Base-by-base conservation (phyloP, 2,329 filamentous ascomycete species). In the Microdochium bolleyi region DNA sequence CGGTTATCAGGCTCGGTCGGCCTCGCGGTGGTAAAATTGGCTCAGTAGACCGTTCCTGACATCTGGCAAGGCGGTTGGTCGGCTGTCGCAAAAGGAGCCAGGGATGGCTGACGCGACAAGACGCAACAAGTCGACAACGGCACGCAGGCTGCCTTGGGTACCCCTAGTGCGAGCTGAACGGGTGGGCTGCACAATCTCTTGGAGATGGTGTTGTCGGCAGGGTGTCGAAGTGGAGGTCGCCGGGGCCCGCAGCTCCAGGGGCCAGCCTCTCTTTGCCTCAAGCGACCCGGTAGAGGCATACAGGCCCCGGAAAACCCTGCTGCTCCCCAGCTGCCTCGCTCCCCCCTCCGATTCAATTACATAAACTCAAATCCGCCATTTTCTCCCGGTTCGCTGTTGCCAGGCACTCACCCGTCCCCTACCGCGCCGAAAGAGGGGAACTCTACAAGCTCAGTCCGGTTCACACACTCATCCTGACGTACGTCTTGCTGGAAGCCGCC, bases 331-430 rank as follows among this genome's bases (percentile, higher is more conserved):
- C 13, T 19, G 41, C 13, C 41, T 11, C 16, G 41, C 41, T 22
- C 13, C 41, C 41, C 41, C 41, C 41, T 46, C 41, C 41, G 41
- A 57, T 71, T 69, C 64, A 70, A 73, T 75, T 75, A 75, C 72
- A 73, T 75, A 75, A 74, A 74, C 73, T 68, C 69, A 69, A 67
- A 63, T 65, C 63, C 60, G 64, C 60, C 56, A 55, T 69, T 69
- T 67, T 63, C 61, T 60, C 65, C 69, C 59, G 64, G 67, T 69
- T 70, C 68, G 70, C 68, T 68, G 25, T 68, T 65, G 67, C 65
- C 64, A 67, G 65, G 24, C 48, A 49, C 48, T 49, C 56, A 61
- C 59, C 58, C 52, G 54, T 53, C 51, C 58, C 56, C 54, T 55
- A 57, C 57, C 50, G 41, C 46, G 52, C 51, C 51, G 24, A 30